Evolutionary conservation across 73 alveolate genomes (phyloP), one percentile per base, ranked within the genome.

Genomic region (Stentor coeruleus): DNA sequence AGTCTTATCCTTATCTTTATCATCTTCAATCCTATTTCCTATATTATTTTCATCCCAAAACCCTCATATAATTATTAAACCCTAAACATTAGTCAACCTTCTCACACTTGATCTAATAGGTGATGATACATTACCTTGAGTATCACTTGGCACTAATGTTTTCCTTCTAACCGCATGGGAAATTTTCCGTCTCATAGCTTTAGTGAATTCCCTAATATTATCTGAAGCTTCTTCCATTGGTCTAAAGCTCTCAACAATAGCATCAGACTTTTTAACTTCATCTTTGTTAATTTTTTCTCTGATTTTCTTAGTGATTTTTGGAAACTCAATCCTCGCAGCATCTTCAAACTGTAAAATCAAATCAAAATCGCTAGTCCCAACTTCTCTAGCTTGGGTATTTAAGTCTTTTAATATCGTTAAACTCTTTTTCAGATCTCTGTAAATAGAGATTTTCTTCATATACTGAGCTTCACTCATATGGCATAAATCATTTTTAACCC

Each of bases 351-450:
- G n/a, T 15, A 66, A 20, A 1, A 66, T 66, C 20, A 66, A 28
- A 66, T 66, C 79, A 66, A 20, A 28, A 26, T 66, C 79, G 1
- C 40, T 66, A 20, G n/a, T 15, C n/a, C 79, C 79, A 31, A 66
- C 79, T 26, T 66, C 79, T 66, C 79, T 20, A 20, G 42, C 11
- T 33, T 66, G n/a, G 11, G n/a, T 33, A 20, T 11, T 31, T 0
- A 66, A 31, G 41, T 20, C 79, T 66, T 66, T 66, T 15, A 66
- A 11, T 20, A 11, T 26, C n/a, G n/a, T 26, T 15, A 66, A 40
- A 2, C 42, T 33, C 14, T 20, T 31, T 33, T 66, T 66, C 79
- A 66, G n/a, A 37, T 66, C 79, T 66, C 37, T 66, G 33, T 26
- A 66, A 3, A 66, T 26, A 26, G 49, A 28, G 39, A 66, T 14